Conservation (phyloP, 257 asterid genomes). For the Solanum pennellii region DNA sequence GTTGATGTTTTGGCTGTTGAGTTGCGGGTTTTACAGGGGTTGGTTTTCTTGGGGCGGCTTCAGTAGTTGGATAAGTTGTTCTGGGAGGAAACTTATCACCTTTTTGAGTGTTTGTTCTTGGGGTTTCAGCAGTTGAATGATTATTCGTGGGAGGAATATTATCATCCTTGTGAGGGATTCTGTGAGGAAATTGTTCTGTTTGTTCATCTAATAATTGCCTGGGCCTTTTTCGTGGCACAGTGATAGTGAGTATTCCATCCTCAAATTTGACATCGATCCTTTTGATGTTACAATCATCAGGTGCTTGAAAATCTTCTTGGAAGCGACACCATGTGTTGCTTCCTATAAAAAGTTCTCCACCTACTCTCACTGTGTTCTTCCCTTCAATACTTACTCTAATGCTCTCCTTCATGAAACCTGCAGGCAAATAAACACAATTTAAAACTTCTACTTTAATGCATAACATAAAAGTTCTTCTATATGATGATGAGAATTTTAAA, state of each 20-base stretch:
- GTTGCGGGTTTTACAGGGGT: too few species aligned
- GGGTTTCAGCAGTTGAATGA: not conserved
- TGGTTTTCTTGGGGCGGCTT: too few species aligned
- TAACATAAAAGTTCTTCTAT: too few species aligned
- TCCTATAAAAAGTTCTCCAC: slow-evolving; percentile 46
- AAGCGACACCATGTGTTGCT: slow-evolving; percentile 75
- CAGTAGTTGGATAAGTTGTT: too few species aligned
- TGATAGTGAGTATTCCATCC: slow-evolving; percentile 43
- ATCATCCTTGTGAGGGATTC: not conserved
- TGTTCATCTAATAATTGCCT: not conserved
- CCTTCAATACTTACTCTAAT: slow-evolving; percentile 60
- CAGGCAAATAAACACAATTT: not conserved
- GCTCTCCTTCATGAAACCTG: slow-evolving; percentile 57
- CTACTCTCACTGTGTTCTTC: slow-evolving; percentile 32
- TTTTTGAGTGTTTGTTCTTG: too few species aligned
- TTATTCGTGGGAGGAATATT: slow-evolving; percentile 5
- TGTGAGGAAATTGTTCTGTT: not conserved
- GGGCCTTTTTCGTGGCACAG: slow-evolving; percentile 24
- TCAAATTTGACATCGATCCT: slow-evolving; percentile 44
- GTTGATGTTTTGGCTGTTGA: too few species aligned
- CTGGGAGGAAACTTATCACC: too few species aligned
- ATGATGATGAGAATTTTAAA: too few species aligned
- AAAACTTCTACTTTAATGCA: too few species aligned
- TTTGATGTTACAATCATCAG: slow-evolving; percentile 34
- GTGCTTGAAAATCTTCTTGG: slow-evolving; percentile 53